Base-by-base conservation (phyloP, 2,329 filamentous ascomycete genomes). In the Graphilbum fragrans region DNA sequence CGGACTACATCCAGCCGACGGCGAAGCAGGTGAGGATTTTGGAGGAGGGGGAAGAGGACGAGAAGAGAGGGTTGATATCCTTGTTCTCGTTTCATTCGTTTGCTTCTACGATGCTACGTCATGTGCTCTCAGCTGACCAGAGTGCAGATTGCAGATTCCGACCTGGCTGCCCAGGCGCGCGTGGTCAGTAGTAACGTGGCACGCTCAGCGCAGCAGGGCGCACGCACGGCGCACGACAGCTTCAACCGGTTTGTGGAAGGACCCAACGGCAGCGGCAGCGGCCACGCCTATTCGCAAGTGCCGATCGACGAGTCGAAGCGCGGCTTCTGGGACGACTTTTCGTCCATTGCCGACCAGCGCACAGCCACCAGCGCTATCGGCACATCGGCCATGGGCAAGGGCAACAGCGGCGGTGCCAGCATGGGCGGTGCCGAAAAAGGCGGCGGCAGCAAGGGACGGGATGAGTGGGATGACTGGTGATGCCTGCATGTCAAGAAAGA, bases 241-340 rank as follows among this genome's bases (percentile, higher is more conserved):
- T 82, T 96, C 64, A 86, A 72, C 56, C 78, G 81, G 39, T 95
- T 96, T 53, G 87, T 96, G 40, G 92, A 96, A 57, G 86, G 83
- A 3, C 72, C 73, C 16, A 55, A 63, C 35, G 52, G 53, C 25
- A 35, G 40, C 27, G 43, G 50, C 45, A 35, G 39, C 19, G 32
- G 42, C 16, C 38, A 42, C 48, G 51, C 49, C 25, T 60, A 56
- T 38, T 55, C 62, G 43, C 55, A 60, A 43, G 62, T 55, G 41
- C 65, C 59, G 42, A 53, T 77, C 39, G 69, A 79, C 53, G 69
- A 67, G 70, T 82, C 59, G 73, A 83, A 80, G 61, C 82, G 82
- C 57, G 82, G 84, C 50, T 94, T 94, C 62, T 95, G 88, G 88
- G 88, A 94, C 57, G 82, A 82, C 51, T 94, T 96, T 61, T 81